Evolutionary conservation across 352 stramenopile species (phyloP), one percentile per base, ranked within the genome.

Genomic region (Phytopythium montanum): DNA sequence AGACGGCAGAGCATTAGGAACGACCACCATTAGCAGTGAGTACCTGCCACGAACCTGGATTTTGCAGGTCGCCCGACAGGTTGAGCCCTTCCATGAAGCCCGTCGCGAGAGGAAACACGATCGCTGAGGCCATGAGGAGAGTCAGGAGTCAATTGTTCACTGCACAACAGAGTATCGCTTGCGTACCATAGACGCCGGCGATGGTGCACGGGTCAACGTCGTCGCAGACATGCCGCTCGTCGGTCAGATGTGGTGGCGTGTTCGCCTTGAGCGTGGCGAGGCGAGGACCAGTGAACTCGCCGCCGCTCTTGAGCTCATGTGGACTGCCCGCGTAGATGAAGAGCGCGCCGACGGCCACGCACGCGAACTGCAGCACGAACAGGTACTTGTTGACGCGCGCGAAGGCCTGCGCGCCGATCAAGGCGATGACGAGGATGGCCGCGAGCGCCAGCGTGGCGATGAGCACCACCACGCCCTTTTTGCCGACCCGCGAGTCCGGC

Each of bases 41-140:
- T 9, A 29, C 8, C 25, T 7, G 31, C 3, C 25, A 59, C 50
- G 19, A 52, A 80, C 81, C 81, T 42, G 85, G 81, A 61, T 91
- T 74, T 51, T 88, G 80, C 18, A 94, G 60, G 57, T 94, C 85
- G 31, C 85, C 85, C 0, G 73, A 88, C n/a, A 94, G 62, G 54
- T 94, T 94, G 3, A 89, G 66, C 14, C 85, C 85, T 64, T 90
- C 85, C 81, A 92, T 92, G 56, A 93, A 90, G 6, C 86, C 86
- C 9, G 85, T 95, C 21, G 87, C 78, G 7, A 90, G 78, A 36
- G 84, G 83, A 54, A 94, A 95, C 41, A 95, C 78, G 39, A 95
- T 84, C 8, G 70, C 76, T 82, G 29, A 42, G 21, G 25, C 16
- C 14, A 21, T 19, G 0, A 44, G 56, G 31, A n/a, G 36, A 23